These are phyloP conservation scores for Naegleria gruberi DNA, from an alignment of 208 protist species.

Conservation along the genomic window DNA sequence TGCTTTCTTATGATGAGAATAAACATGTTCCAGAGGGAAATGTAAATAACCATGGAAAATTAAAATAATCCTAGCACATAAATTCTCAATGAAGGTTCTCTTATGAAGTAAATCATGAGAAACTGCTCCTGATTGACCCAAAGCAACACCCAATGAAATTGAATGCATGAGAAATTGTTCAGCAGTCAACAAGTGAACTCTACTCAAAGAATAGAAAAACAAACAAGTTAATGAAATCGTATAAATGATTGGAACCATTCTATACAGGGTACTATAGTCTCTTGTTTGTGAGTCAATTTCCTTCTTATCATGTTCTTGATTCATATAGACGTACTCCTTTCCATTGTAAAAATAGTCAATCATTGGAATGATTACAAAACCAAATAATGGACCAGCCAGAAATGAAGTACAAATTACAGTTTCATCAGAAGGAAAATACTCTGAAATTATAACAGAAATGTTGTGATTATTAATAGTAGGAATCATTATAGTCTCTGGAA, in stretches of 20 bases:
- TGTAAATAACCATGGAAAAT: constrained; percentile 22
- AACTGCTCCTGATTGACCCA: neutral
- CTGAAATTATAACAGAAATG: neutral
- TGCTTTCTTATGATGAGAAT: constrained; percentile 35
- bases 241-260: neutral
- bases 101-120: neutral
- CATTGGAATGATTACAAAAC: neutral
- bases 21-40: constrained; percentile 36
- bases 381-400: neutral
- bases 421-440: neutral
- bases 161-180: neutral
- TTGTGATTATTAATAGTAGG: neutral
- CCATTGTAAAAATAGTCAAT: neutral
- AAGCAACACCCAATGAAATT: neutral
- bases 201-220: neutral
- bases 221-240: neutral
- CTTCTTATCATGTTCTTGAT: neutral
- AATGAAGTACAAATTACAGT: neutral
- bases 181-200: neutral
- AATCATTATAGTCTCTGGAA: neutral
- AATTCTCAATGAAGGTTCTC: neutral
- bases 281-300: neutral
- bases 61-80: neutral
- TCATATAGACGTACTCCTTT: neutral
- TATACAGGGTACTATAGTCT: neutral